A percentile compares a stretch with the other conserved stretches of the same genome.
These are phyloP conservation scores for Clavulina sp. DNA, from an alignment of 768 basidiomycete species.

Conservation along the genomic window DNA sequence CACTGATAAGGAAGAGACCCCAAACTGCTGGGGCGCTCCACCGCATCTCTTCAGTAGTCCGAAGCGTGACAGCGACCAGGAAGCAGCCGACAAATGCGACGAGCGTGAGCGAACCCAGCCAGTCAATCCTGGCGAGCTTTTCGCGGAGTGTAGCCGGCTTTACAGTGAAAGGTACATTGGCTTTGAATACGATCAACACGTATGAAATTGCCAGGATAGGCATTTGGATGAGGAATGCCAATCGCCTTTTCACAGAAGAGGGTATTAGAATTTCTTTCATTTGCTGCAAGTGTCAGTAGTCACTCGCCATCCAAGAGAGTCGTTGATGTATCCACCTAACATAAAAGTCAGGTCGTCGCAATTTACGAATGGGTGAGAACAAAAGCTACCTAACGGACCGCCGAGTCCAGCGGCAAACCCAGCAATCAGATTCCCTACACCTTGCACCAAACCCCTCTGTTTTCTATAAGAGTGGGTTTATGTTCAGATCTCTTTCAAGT, in stretches of 20 bases:
- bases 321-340: constrained; percentile 33
- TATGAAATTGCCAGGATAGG: constrained; percentile 61
- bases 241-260: constrained; percentile 64
- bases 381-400: constrained; percentile 21
- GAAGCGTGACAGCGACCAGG: constrained; percentile 59
- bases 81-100: constrained; percentile 51
- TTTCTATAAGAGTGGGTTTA: constrained; percentile 32
- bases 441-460: constrained; percentile 81
- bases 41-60: constrained; percentile 57
- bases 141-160: constrained; percentile 36
- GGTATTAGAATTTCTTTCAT: no score
- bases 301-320: constrained; percentile 65
- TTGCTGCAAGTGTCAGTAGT: no score
- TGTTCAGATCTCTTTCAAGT: no score
- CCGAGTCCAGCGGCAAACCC: constrained; percentile 43
- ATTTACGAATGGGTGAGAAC: no score
- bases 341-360: no score
- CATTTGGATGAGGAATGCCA: constrained; percentile 70
- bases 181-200: constrained; percentile 52
- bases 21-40: constrained; percentile 61
- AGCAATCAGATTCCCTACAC: constrained; percentile 76
- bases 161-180: constrained; percentile 57
- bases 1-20: constrained; percentile 42
- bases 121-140: constrained; percentile 72
- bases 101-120: constrained; percentile 65